Base-by-base conservation (phyloP, 768 basidiomycete genomes). In the Coprinellus aureogranulatus region DNA sequence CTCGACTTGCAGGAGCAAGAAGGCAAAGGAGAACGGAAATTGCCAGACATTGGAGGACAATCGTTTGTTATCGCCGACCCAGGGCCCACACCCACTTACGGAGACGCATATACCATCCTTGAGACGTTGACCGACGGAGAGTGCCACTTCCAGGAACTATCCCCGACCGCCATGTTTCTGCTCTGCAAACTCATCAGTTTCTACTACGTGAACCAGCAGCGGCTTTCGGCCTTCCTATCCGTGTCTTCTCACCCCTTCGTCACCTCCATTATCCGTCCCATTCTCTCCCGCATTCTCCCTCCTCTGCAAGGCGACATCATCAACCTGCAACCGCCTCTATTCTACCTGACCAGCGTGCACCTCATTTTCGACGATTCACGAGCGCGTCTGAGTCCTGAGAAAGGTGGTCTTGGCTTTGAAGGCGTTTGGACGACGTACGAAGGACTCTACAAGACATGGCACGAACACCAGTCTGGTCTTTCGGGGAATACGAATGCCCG, bases 21-120 rank as follows among this genome's bases (percentile, higher is more conserved):
- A 12, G 41, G 48, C 11, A 37, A 50, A 58, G 68, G 18, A n/a
- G n/a, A n/a, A n/a, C n/a, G n/a, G 67, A 68, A 58, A 39, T 74
- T 73, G 55, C 85, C 87, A 1, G 87, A 90, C 66, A 82, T 92
- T 50, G 87, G 89, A 12, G 90, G 90, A 1, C 82, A 88, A 62
- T 80, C 84, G 1, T 92, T 90, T 71, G 74, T 72, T 28, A 68
- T 91, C 53, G 77, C 84, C 1, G 88, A 92, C 65, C 79, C 87
- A 1, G 87, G 87, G 8, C 81, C 83, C 0, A 79, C 85, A 16
- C 69, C 78, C 2, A 85, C 86, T 4, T 86, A 77, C 56, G 82
- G 87, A 18, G 90, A 92, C 61, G 71, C 83, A 27, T 84, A 88
- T 65, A 72, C 70, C 25, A 75, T 73, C 2, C 73, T 91, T 34